Base-by-base conservation (phyloP, 345 rosid genomes). In the Microcos paniculata region DNA sequence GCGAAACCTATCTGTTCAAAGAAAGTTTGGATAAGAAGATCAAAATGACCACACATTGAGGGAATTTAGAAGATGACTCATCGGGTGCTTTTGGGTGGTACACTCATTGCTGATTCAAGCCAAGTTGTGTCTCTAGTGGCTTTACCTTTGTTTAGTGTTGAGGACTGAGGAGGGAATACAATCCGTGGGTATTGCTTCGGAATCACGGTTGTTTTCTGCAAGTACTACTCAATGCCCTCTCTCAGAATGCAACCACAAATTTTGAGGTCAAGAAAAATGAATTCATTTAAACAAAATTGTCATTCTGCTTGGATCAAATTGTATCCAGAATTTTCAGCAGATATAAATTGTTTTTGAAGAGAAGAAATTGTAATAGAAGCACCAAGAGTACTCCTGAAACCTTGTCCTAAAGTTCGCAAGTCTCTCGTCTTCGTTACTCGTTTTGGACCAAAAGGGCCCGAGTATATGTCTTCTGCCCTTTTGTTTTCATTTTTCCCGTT, bases 21-120 rank as follows among this genome's bases (percentile, higher is more conserved):
- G 55, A 45, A 45, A 46, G 59, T 72, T 61, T 67, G 72, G 78
- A 69, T 59, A 53, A 81, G 78, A 51, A 69, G 61, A 26, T 62
- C 48, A 52, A 63, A 9, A 10, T 68, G 63, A 45, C 78, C 78
- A 55, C 78, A 56, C 69, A 46, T 52, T 62, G 40, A 52, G 24
- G 71, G 45, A 58, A 73, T 64, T 56, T 35, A 35, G 40, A 40
- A 49, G 31, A 48, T n/a, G 63, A n/a, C 30, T 35, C 28, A 63
- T 15, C 4, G 1, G 42, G 19, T 16, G 65, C 65, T 7, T 38
- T 61, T 28, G 38, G 40, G 40, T 28, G 64, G 28, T 59, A 15
- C 28, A 31, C 72, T 3, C 64, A 38, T 26, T 23, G 12, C 45
- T 28, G 45, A 8, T 62, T 38, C 24, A 52, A 42, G 57, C 45